phyloP scores from a whole-genome alignment of 768 basidiomycete species.

The Russula earlei region DNA sequence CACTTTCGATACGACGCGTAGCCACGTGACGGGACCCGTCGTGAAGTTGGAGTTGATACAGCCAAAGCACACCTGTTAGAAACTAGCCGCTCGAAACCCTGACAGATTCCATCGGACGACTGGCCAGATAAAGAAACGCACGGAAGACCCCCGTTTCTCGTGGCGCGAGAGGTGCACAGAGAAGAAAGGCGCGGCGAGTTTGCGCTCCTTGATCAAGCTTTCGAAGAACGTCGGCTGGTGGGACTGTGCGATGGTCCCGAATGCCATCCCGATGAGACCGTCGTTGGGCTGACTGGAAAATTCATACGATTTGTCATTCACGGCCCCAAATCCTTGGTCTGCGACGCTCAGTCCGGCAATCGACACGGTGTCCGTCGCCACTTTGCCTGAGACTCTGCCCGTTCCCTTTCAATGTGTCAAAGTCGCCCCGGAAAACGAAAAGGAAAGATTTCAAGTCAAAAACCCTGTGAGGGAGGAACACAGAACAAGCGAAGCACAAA shows the following conservation, averaged over 20 bases:
- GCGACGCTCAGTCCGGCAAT: slow-evolving; percentile 37
- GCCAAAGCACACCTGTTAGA: slow-evolving; percentile 33
- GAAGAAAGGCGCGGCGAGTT: slow-evolving; percentile 41
- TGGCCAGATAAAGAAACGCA: slow-evolving; percentile 19
- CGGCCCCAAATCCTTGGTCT: slow-evolving; percentile 50
- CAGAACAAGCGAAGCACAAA: not conserved
- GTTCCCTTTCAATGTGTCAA: slow-evolving; percentile 33
- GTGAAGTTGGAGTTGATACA: slow-evolving; percentile 34
- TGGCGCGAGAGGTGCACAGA: slow-evolving; percentile 46
- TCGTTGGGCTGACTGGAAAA: slow-evolving; percentile 43
- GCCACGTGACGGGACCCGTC: slow-evolving; percentile 30
- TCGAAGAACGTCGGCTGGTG: slow-evolving; percentile 51
- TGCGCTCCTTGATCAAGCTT: slow-evolving; percentile 39
- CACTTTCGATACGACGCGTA: slow-evolving; percentile 30
- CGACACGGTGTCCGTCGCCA: slow-evolving; percentile 42
- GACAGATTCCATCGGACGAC: not conserved
- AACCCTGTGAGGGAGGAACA: not conserved
- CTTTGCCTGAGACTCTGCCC: slow-evolving; percentile 41
- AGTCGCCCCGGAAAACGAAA: not conserved
- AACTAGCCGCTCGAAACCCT: not conserved
- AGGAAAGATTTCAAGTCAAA: not conserved
- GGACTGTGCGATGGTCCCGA: slow-evolving; percentile 42
- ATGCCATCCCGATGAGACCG: slow-evolving; percentile 56
- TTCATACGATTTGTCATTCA: slow-evolving; percentile 36
- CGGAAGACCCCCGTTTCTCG: slow-evolving; percentile 39